Evolutionary conservation across 148 eudicot species (phyloP).

Genomic region (Rhododendron ovatum): DNA sequence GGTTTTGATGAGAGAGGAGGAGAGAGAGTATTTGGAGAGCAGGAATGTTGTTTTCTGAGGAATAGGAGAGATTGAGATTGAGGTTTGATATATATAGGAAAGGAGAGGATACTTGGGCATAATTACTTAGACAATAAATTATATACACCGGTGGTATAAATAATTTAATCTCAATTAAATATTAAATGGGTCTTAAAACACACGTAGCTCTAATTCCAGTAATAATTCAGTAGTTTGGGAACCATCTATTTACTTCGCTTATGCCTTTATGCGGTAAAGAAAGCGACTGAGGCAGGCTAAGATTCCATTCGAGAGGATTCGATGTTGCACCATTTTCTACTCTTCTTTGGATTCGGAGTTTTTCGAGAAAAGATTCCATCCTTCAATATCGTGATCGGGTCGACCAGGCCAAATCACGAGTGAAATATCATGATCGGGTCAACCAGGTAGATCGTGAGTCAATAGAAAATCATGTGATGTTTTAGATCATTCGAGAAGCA

Average conservation of each 20-base stretch:
- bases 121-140: not conserved
- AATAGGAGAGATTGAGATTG: conserved; percentile 1
- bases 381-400: not conserved
- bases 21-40: not conserved
- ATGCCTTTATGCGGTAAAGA: not conserved
- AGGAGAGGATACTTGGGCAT: not conserved
- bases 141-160: too few species aligned
- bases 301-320: too few species aligned
- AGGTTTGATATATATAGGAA: conserved; percentile 11
- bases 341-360: not conserved
- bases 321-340: not conserved
- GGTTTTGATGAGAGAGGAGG: not conserved
- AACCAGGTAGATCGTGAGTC: not conserved
- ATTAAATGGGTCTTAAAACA: not conserved
- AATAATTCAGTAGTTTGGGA: not conserved
- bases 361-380: not conserved
- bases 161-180: too few species aligned
- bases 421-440: not conserved
- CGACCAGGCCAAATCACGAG: not conserved
- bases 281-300: not conserved
- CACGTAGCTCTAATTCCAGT: not conserved
- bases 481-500: not conserved
- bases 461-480: not conserved
- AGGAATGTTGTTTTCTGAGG: not conserved
- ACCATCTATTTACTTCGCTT: not conserved